Percentiles rank a stretch among this genome's conserved stretches.
phyloP scores from a whole-genome alignment of 164 flowering plant species.

The Kalanchoe fedtschenkoi region DNA sequence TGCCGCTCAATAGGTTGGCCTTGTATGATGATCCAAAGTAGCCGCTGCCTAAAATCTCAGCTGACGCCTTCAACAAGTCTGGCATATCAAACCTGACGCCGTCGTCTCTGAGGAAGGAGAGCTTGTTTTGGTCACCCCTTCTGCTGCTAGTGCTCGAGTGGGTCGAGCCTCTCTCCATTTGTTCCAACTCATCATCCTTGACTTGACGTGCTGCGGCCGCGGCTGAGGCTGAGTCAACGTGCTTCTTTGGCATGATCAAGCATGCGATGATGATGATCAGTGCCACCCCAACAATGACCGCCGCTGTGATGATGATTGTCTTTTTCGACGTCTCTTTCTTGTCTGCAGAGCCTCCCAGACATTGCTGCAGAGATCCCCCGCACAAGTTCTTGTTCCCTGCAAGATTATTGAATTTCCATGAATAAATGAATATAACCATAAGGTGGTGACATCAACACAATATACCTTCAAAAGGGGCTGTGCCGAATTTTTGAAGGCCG shows the following conservation, averaged over 20 bases:
- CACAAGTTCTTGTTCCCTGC: conserved; percentile 2
- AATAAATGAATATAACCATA: not conserved
- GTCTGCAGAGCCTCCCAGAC: not conserved
- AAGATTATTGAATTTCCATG: not conserved
- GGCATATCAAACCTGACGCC: conserved; percentile 32
- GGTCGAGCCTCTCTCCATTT: conserved; percentile 3
- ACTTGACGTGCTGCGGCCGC: not conserved
- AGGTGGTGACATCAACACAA: not conserved
- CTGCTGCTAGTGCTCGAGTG: not conserved
- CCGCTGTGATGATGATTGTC: not conserved
- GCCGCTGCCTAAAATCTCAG: conserved; percentile 50
- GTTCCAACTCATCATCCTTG: not conserved
- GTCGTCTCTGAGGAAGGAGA: conserved; percentile 32
- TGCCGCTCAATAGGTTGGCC: conserved; percentile 23
- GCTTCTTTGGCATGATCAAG: not conserved
- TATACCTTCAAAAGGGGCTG: conserved; percentile 22
- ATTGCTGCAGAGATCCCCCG: not conserved
- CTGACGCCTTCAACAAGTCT: conserved; percentile 45
- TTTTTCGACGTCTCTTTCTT: not conserved
- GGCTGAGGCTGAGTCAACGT: not conserved
- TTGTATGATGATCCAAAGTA: conserved; percentile 48
- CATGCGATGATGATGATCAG: not conserved
- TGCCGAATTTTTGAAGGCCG: conserved; percentile 15
- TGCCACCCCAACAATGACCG: conserved; percentile 2
- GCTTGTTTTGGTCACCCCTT: not conserved